Evolutionary conservation across 2,329 filamentous ascomycete species (phyloP).

Genomic region (Paraphoma sp.): DNA sequence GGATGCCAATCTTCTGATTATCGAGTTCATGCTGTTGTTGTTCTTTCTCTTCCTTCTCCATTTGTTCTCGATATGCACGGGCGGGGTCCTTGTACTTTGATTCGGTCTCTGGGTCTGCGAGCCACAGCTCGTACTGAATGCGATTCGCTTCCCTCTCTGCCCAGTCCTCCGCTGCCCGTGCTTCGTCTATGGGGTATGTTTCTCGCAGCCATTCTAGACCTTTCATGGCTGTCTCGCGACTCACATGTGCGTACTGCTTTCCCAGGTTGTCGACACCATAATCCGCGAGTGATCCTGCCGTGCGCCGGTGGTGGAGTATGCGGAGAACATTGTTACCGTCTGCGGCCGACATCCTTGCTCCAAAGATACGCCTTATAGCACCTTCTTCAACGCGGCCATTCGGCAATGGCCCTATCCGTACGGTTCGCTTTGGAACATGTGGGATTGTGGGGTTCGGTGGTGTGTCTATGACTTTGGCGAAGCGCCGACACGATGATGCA

Average conservation of each 20-base stretch:
- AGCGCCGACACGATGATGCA: slow-evolving; percentile 26
- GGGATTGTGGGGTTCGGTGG: slow-evolving; percentile 27
- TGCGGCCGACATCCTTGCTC: slow-evolving; percentile 27
- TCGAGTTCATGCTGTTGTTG: slow-evolving; percentile 28
- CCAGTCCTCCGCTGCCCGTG: slow-evolving; percentile 48
- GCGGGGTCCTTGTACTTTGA: slow-evolving; percentile 48
- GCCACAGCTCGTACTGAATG: slow-evolving; percentile 47
- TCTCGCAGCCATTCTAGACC: slow-evolving; percentile 46
- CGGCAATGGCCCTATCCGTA: slow-evolving; percentile 42
- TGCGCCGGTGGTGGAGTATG: slow-evolving; percentile 48
- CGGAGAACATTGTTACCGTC: slow-evolving; percentile 47
- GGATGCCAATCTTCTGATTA: slow-evolving; percentile 39
- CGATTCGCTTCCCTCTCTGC: slow-evolving; percentile 47
- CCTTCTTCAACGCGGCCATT: slow-evolving; percentile 31
- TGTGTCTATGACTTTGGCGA: slow-evolving; percentile 34
- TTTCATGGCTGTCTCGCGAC: slow-evolving; percentile 32
- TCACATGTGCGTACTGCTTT: slow-evolving; percentile 34
- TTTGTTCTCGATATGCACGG: slow-evolving; percentile 39
- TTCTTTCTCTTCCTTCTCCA: slow-evolving; percentile 40
- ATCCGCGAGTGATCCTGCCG: slow-evolving; percentile 48
- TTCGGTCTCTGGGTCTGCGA: slow-evolving; percentile 46
- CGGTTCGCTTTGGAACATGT: slow-evolving; percentile 34
- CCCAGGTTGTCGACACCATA: slow-evolving; percentile 47
- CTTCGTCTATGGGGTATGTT: slow-evolving; percentile 48
- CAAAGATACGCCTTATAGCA: slow-evolving; percentile 41